Conservation (phyloP, 1,139 yeast genomes). For the Candida dubliniensis region DNA sequence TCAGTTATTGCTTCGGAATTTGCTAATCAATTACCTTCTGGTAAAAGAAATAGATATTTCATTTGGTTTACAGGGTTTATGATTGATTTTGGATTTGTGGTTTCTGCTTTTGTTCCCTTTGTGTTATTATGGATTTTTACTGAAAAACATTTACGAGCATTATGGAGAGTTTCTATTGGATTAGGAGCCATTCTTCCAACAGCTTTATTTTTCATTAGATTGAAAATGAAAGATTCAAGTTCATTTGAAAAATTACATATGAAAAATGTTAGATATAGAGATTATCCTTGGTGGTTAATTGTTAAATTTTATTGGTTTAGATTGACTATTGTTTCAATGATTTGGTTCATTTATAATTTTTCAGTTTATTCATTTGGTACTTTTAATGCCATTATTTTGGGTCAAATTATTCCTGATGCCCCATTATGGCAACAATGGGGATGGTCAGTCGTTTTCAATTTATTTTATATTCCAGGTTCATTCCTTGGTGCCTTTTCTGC, state of each 20-base stretch:
- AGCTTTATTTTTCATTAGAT: slow-evolving; percentile 71
- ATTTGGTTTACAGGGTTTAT: slow-evolving; percentile 84
- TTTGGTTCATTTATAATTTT: slow-evolving; percentile 92
- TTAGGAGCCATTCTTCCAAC: slow-evolving; percentile 90
- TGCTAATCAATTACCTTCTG: slow-evolving; percentile 71
- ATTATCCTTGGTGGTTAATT: slow-evolving; percentile 65
- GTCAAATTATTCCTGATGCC: slow-evolving; percentile 49
- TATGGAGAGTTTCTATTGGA: slow-evolving; percentile 90
- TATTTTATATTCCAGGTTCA: slow-evolving; percentile 88
- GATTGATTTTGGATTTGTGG: slow-evolving; percentile 87
- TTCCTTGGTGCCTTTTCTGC: slow-evolving; percentile 77
- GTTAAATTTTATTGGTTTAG: slow-evolving; percentile 85
- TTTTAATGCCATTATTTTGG: slow-evolving; percentile 69
- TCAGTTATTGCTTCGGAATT: slow-evolving; percentile 94
- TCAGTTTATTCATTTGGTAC: slow-evolving; percentile 84
- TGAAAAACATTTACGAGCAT: slow-evolving; percentile 66
- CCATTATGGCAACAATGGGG: slow-evolving; percentile 73
- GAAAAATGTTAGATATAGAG: slow-evolving; percentile 46
- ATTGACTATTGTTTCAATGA: slow-evolving; percentile 62
- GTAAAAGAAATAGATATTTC: slow-evolving; percentile 84
- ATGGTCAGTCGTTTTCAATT: slow-evolving; percentile 86
- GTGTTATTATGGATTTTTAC: slow-evolving; percentile 82
- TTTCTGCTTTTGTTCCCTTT: slow-evolving; percentile 81
- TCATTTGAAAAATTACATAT: slow-evolving; percentile 70
- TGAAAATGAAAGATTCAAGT: slow-evolving; percentile 70